phyloP scores from a whole-genome alignment of 805 yeast species.

The Ogataea parapolymorpha region DNA sequence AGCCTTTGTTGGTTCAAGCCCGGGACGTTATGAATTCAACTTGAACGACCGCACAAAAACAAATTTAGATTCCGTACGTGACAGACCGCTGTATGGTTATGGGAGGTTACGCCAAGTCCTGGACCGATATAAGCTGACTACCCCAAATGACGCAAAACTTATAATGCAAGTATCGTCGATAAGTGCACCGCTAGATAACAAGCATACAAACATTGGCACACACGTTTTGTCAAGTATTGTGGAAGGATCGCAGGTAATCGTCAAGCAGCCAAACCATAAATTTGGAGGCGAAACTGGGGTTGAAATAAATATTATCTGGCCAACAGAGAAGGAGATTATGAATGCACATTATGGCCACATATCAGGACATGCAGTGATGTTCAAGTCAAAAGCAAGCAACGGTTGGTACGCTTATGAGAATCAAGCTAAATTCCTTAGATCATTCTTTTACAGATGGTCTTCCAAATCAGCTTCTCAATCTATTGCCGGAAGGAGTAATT shows the following conservation, averaged over 20 bases:
- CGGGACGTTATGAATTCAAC: conserved; percentile 36
- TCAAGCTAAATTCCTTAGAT: conserved; percentile 42
- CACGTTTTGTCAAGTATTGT: conserved; percentile 47
- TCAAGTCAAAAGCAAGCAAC: conserved; percentile 13
- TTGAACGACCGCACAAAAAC: conserved; percentile 5
- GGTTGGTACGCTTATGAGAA: conserved; percentile 23
- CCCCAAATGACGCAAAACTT: conserved; percentile 27
- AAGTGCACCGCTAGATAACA: conserved; percentile 40
- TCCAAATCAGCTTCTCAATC: conserved; percentile 28
- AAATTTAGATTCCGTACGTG: not conserved
- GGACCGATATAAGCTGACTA: conserved; percentile 31
- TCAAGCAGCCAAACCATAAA: conserved; percentile 17
- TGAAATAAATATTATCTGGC: conserved; percentile 34
- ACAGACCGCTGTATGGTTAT: conserved; percentile 39
- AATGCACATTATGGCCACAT: conserved; percentile 17
- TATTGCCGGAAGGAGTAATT: conserved; percentile 24
- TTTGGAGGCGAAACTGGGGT: conserved; percentile 12
- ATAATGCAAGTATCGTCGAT: conserved; percentile 49
- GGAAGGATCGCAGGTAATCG: conserved; percentile 28
- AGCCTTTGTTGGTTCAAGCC: conserved; percentile 54
- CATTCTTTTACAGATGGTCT: conserved; percentile 47
- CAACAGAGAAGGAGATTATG: conserved; percentile 29
- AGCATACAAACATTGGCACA: conserved; percentile 39
- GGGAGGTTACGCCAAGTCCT: conserved; percentile 44
- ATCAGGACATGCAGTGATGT: conserved; percentile 32